Base-by-base conservation (phyloP, 768 basidiomycete genomes). In the Phaffia tasmanica region DNA sequence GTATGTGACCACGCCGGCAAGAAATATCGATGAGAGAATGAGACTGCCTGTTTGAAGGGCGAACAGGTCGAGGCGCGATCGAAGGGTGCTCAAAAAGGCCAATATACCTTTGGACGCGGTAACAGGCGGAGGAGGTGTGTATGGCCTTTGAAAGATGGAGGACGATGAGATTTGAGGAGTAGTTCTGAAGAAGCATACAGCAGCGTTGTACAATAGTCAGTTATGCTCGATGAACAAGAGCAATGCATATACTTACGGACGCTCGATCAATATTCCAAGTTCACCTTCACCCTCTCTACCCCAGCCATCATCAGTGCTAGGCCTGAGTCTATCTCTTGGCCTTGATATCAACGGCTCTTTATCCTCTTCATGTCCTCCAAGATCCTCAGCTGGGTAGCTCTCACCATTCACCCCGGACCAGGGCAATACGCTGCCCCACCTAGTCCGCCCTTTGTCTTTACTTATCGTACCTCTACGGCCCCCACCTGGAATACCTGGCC, bases 261-360 rank as follows among this genome's bases (percentile, higher is more conserved):
- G 49, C 27, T 62, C 65, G 48, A 54, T 62, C 27, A 47, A 23
- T 61, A 62, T 65, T 27, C 64, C 65, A 19, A 69, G 42, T 14
- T 54, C 50, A 25, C 50, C 62, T 16, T 78, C 25, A 77, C 79
- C 70, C 78, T 74, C 1, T 84, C 83, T 73, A 81, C 79, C 68
- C 84, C 84, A 30, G 80, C 85, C 68, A 86, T 86, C 50, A 79
- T 75, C 70, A 86, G 86, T 72, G 65, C 85, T 18, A 85, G 85
- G 65, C 84, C 80, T 75, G 81, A 85, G 11, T 70, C 74, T 5
- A 48, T 42, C 50, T 60, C 29, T 11, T 48, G 32, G 14, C 58
- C n/a, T 48, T 29, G 49, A 50, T 8, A 32, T 29, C 47, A 16
- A 50, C 19, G 30, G 49, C 27, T 21, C 29, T 54, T 72, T 76